A percentile compares a stretch with the other conserved stretches of the same genome.
These are phyloP conservation scores for Leishmania braziliensis DNA, from an alignment of 208 protist genomes.

Conservation along the genomic window DNA sequence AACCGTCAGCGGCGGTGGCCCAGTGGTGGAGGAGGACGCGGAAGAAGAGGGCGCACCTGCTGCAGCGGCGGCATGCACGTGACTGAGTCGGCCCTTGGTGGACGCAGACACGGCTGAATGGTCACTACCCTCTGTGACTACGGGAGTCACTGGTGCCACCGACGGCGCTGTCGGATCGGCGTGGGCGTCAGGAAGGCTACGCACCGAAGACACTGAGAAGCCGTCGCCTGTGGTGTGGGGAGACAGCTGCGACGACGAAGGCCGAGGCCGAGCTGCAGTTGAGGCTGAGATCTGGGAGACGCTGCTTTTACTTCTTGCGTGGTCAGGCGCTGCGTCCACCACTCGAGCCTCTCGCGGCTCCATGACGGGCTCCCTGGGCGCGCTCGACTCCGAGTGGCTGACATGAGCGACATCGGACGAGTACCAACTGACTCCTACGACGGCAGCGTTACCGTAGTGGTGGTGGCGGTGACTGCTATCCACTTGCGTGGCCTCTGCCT, in stretches of 20 bases:
- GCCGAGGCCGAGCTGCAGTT: neutral
- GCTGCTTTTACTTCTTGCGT: conserved; percentile 2
- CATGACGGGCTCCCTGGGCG: neutral
- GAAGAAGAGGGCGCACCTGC: neutral
- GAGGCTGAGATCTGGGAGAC: neutral
- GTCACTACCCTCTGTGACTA: neutral
- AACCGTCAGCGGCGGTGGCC: neutral
- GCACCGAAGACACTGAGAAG: neutral
- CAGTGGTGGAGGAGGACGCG: neutral
- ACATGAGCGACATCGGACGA: neutral
- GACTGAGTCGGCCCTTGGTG: neutral
- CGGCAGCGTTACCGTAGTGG: neutral
- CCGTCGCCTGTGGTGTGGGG: neutral
- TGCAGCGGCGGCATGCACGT: neutral
- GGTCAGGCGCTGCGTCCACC: neutral
- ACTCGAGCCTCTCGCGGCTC: neutral
- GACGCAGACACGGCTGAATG: neutral
- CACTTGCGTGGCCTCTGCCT: neutral
- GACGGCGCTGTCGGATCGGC: conserved; percentile 8
- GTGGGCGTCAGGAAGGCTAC: neutral
- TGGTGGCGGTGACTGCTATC: neutral
- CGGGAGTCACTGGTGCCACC: neutral
- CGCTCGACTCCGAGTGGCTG: conserved; percentile 1
- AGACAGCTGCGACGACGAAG: neutral
- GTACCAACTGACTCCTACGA: neutral